Evolutionary conservation across 2,329 filamentous ascomycete genomes (phyloP).

Genomic region (Phyllosticta paracitricarpa): DNA sequence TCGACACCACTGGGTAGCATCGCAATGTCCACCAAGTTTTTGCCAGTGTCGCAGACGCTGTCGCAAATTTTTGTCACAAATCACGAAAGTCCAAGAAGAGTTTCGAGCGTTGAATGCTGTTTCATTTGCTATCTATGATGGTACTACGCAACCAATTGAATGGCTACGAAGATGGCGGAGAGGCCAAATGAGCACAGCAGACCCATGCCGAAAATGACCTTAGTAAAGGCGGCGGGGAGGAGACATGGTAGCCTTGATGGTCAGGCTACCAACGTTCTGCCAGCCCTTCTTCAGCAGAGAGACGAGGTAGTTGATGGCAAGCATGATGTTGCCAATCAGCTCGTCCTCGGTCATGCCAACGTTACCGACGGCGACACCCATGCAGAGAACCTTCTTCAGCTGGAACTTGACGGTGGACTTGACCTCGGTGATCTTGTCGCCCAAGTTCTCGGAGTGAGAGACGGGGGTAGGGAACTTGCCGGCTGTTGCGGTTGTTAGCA

Average conservation of each 20-base stretch:
- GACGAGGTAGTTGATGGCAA: constrained; percentile 99
- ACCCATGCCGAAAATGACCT: constrained; percentile 18
- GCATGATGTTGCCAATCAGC: constrained; percentile 97
- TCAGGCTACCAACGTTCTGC: constrained; percentile 99
- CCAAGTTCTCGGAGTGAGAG: constrained; percentile 91
- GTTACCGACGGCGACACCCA: constrained; percentile 98
- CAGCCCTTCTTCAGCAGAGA: constrained; percentile 99
- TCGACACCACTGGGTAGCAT: no score
- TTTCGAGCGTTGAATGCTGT: not conserved
- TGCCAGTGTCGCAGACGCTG: not conserved
- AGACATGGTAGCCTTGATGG: constrained; percentile 99
- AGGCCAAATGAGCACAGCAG: constrained; percentile 8
- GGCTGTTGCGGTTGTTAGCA: constrained; percentile 45
- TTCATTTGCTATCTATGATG: constrained; percentile 2
- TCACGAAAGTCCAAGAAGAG: not conserved
- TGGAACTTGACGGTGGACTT: constrained; percentile 99
- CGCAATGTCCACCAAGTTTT: not conserved
- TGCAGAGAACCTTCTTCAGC: constrained; percentile 99
- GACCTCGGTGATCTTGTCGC: constrained; percentile 95
- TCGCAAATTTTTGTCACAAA: not conserved
- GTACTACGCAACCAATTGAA: not conserved
- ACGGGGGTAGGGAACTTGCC: constrained; percentile 99
- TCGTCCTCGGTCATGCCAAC: constrained; percentile 95
- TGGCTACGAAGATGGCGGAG: constrained; percentile 1
- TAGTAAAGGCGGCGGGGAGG: constrained; percentile 98